Evolutionary conservation across 352 stramenopile genomes (phyloP).

Genomic region (Stramenopiles sp.): DNA sequence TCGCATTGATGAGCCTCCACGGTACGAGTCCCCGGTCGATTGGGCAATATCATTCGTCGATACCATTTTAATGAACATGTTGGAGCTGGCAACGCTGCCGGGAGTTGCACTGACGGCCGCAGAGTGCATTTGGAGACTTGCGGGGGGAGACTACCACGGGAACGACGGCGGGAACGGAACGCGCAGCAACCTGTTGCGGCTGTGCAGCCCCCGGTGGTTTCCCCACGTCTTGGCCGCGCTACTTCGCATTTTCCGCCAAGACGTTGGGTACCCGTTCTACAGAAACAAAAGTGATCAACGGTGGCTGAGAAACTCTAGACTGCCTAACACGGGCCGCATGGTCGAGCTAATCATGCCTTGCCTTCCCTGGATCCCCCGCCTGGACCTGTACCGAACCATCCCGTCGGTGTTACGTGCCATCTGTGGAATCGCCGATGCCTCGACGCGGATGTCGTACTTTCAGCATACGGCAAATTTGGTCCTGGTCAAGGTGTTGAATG

Average conservation of each 20-base stretch:
- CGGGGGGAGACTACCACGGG: too few relatives aligned
- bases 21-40: background rate
- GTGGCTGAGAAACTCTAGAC: too few relatives aligned
- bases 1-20: background rate
- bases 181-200: too few relatives aligned
- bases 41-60: background rate
- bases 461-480: background rate
- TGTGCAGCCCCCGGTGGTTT: too few relatives aligned
- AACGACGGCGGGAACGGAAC: too few relatives aligned
- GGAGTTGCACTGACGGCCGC: too few relatives aligned
- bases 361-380: background rate
- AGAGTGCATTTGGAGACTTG: too few relatives aligned
- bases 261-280: too few relatives aligned
- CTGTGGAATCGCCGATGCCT: background rate
- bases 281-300: too few relatives aligned
- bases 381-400: background rate
- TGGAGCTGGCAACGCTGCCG: too few relatives aligned
- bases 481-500: background rate
- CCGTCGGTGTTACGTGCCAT: background rate
- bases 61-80: background rate
- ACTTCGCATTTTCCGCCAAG: too few relatives aligned
- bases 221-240: too few relatives aligned
- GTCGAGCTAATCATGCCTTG: background rate
- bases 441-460: background rate
- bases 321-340: background rate